These are phyloP conservation scores for Phytophthora pini DNA, from an alignment of 352 stramenopile genomes.

Conservation along the genomic window DNA sequence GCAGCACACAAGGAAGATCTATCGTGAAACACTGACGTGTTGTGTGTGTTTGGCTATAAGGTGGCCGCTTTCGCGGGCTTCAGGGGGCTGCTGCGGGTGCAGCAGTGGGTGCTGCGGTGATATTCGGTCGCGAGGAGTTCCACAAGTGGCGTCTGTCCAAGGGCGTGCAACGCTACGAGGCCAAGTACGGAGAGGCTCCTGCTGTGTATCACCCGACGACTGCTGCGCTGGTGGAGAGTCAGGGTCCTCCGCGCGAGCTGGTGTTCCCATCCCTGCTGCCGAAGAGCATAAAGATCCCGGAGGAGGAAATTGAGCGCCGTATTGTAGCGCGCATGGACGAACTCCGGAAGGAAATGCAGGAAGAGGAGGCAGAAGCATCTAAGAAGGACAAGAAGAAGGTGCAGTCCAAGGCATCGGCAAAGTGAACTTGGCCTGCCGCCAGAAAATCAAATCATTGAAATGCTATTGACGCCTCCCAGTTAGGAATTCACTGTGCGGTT, in stretches of 20 bases:
- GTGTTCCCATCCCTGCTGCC: conserved; percentile 80
- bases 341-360: conserved; percentile 48
- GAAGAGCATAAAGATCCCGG: conserved; percentile 66
- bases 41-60: conserved; percentile 33
- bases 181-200: conserved; percentile 76
- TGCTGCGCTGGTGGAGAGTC: conserved; percentile 64
- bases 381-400: conserved; percentile 4
- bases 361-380: conserved; percentile 25
- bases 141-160: conserved; percentile 78
- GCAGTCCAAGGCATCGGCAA: background rate
- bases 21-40: background rate
- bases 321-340: conserved; percentile 79
- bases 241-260: conserved; percentile 57
- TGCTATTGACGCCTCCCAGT: too few relatives aligned
- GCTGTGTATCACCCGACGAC: conserved; percentile 72
- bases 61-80: conserved; percentile 68
- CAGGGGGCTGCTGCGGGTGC: conserved; percentile 73
- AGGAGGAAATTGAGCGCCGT: conserved; percentile 83
- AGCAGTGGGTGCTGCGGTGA: conserved; percentile 59
- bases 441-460: too few relatives aligned
- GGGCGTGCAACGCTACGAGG: conserved; percentile 78
- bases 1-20: background rate
- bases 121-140: conserved; percentile 78
- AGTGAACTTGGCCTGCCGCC: background rate
- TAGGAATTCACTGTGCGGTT: too few relatives aligned